Conservation (phyloP, 2,329 filamentous ascomycete genomes). For the Exophiala phaeomuriformis region DNA sequence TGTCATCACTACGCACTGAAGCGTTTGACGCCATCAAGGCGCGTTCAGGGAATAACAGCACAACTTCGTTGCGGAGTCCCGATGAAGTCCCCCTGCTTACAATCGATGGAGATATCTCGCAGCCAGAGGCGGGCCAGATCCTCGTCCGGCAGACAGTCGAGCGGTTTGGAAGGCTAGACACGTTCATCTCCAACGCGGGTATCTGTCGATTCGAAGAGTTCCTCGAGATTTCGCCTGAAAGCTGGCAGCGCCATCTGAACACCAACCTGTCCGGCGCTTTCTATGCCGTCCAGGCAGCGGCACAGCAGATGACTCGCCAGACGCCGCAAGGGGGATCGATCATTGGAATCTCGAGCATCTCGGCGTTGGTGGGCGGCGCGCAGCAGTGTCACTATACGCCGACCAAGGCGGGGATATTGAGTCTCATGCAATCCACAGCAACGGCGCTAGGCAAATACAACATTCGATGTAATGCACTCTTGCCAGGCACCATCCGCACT, state of each 20-base stretch:
- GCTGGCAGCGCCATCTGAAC: slow-evolving; percentile 61
- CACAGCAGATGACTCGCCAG: slow-evolving; percentile 29
- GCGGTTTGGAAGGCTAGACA: slow-evolving; percentile 30
- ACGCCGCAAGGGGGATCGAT: slow-evolving; percentile 29
- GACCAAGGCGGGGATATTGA: slow-evolving; percentile 70
- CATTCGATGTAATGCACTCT: slow-evolving; percentile 70
- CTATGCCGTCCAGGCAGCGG: slow-evolving; percentile 30
- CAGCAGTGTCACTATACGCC: slow-evolving; percentile 74
- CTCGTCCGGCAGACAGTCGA: slow-evolving; percentile 51
- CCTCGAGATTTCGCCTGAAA: slow-evolving; percentile 62
- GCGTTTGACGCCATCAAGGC: slow-evolving; percentile 27
- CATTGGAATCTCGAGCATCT: slow-evolving; percentile 31
- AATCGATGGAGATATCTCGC: slow-evolving; percentile 68
- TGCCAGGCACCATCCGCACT: slow-evolving; percentile 72
- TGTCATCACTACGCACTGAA: slow-evolving; percentile 21
- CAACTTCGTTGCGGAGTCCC: slow-evolving; percentile 2
- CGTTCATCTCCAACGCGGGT: slow-evolving; percentile 32
- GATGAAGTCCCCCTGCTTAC: slow-evolving; percentile 43
- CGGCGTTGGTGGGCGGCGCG: slow-evolving; percentile 52
- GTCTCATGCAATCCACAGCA: slow-evolving; percentile 71
- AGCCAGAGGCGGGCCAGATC: slow-evolving; percentile 61
- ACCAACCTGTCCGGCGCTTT: slow-evolving; percentile 30
- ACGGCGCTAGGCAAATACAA: slow-evolving; percentile 64
- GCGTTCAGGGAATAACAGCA: slow-evolving; percentile 1
- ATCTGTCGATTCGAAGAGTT: slow-evolving; percentile 79